Evolutionary conservation across 805 yeast species (phyloP), one percentile per base, ranked within the genome.

Genomic region (Candida methanosorbosa): DNA sequence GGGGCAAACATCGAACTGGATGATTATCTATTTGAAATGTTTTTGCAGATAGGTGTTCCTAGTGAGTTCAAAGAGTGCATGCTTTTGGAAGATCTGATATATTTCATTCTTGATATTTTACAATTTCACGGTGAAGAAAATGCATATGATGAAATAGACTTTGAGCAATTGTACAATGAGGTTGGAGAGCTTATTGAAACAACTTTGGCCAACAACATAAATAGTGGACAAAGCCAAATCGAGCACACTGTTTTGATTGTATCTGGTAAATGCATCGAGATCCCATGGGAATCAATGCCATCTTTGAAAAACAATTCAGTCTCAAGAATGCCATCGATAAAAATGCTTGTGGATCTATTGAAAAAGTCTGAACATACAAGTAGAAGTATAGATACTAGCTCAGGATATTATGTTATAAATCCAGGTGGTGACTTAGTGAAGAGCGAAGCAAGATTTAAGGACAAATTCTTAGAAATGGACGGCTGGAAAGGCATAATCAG

Each of bases 281-380:
- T 92, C 22, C 98, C 98, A 0, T 92, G 97, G 97, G 99, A 92
- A 49, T 78, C 86, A 1, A 50, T 88, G 22, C 68, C 76, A 0
- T 66, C 68, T 29, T 52, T 88, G 36, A 55, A 72, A 33, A 49
- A 51, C 0, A 60, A 57, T 31, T 76, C 94, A 0, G 69, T 82
- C 0, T 72, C 94, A 0, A 63, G 97, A 42, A 69, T 87, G 55
- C 94, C 96, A 0, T 81, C 94, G 0, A 37, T 77, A 12, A 48
- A 54, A 1, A 46, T 67, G 30, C 54, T 85, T 13, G 30, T 56
- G 2, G 57, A 66, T 2, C 38, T 68, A 32, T 62, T 69, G 30
- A 47, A 36, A 36, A 41, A 22, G 26, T 28, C 17, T 13, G 6
- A 29, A 21, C 14, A 41, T 12, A 31, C 33, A 11, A 40, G 38